Evolutionary conservation across 2,329 filamentous ascomycete species (phyloP), one percentile per base, ranked within the genome.

Genomic region (Ascochyta clinopodiicola): DNA sequence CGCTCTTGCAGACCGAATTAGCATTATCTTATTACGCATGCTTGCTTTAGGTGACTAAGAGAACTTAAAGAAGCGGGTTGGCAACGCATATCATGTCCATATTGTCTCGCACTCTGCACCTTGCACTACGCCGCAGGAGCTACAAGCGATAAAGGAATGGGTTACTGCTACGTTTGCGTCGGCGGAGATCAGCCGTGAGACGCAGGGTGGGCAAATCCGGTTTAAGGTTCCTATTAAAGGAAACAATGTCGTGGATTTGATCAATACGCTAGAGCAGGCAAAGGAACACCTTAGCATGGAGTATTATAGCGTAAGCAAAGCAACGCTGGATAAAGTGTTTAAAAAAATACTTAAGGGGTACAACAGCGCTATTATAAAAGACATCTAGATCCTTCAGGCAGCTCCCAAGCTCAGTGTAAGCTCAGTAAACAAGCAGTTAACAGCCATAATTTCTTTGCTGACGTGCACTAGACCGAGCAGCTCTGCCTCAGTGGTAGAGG

Each of bases 261-360:
- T 93, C 56, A 82, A 86, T 8, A 67, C 86, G 42, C 78, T 96
- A 2, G 92, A 96, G 75, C 84, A 86, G 63, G 81, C 86, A 55
- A 91, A 88, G 71, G 80, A 84, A 19, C 74, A 75, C 1, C 74
- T 96, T 27, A 89, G 89, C 0, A 84, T 96, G 29, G 88, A 90
- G 69, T 90, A 94, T 74, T 96, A 93, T n/a, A 91, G 88, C 50
- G 90, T 96, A 62, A 90, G 86, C 51, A 90, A 91, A 35, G 93
- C 91, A 24, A 29, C 27, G 17, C 76, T 96, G 46, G 92, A 96
- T 71, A 90, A 96, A 76, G 91, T 96, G 0, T 96, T 96, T 75
- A 76, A 96, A 75, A 85, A 83, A 42, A 94, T 96, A 71, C 91
- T 96, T 0, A 54, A 53, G 27, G 12, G 27, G 27, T 10, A 29